Base-by-base conservation (phyloP, 2,329 filamentous ascomycete genomes). In the Pestalotiopsis fici region DNA sequence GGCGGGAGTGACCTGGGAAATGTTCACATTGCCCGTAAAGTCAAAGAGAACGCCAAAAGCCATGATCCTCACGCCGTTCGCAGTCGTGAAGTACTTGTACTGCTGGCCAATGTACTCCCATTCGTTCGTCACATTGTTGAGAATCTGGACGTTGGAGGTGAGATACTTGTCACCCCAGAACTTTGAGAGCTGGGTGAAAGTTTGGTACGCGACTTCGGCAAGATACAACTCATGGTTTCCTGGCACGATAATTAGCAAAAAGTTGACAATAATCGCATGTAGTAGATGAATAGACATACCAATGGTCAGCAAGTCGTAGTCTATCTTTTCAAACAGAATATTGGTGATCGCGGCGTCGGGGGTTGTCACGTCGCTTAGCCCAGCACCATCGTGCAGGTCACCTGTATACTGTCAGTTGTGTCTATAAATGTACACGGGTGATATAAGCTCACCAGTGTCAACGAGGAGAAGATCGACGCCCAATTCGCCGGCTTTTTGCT, bases 191-290 rank as follows among this genome's bases (percentile, higher is more conserved):
- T 87, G 83, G 68, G 81, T 81, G 74, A 89, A 88, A 11, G 87
- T 87, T 72, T 91, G 85, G 69, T 90, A 90, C 1, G 89, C 85
- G 63, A 91, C 84, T 35, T 88, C 84, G 11, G 85, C 84, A 11
- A 89, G 82, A 73, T 91, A 91, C 6, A 92, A 83, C 78, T 91
- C 90, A 71, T 92, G 89, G 74, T 91, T 91, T 2, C 87, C 76
- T 78, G 47, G n/a, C 1, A 28, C 11, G 2, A 55, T 37, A 11
- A 28, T 61, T 3, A 47, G 27, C 21, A 18, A 2, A 15, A 27
- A 21, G 1, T 18, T 28, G 13, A 15, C 12, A 1, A 23, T 3
- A 6, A 25, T 39, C 18, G 21, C 3, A 11, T 54, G 21, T 13
- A 2, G 21, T 13, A 2, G 28, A 23, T 15, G 31, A 7, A 31